Evolutionary conservation across 176 grass and related monocot species (phyloP).

Genomic region (Juncus inflexus): DNA sequence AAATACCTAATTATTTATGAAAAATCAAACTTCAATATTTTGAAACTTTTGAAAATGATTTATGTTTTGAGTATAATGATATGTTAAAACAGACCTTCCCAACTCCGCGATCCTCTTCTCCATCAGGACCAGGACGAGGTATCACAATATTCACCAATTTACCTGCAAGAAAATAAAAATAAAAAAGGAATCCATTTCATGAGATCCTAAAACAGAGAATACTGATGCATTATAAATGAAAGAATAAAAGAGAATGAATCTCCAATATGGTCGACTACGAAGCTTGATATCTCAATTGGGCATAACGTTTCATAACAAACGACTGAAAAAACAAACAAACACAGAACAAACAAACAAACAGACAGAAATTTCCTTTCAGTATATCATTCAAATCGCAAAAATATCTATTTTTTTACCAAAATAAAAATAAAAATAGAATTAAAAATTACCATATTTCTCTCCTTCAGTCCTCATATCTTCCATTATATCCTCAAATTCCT

Average conservation of each 20-base stretch:
- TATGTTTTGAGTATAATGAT: background rate
- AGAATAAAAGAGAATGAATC: conserved; percentile 36
- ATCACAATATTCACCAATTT: conserved; percentile 88
- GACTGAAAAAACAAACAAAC: conserved; percentile 78
- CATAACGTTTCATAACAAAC: conserved; percentile 64
- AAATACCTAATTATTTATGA: conserved; percentile 52
- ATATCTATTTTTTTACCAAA: conserved; percentile 8
- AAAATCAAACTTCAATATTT: no score
- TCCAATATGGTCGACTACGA: conserved; percentile 38
- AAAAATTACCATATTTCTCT: conserved; percentile 65
- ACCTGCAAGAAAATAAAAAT: conserved; percentile 52
- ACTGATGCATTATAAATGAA: background rate
- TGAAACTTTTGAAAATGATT: no score
- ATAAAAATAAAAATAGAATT: conserved; percentile 17
- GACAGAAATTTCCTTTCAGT: conserved; percentile 49
- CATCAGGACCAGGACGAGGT: conserved; percentile 68
- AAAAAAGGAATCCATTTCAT: conserved; percentile 19
- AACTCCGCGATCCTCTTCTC: conserved; percentile 57
- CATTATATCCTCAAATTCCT: conserved; percentile 83
- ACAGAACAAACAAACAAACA: conserved; percentile 48
- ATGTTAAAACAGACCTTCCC: conserved; percentile 59
- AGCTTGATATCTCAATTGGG: conserved; percentile 55
- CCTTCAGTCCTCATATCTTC: conserved; percentile 98
- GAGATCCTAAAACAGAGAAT: conserved; percentile 10
- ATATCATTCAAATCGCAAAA: conserved; percentile 23